Conservation (phyloP, 2,329 filamentous ascomycete species). For the Neonectria punicea region DNA sequence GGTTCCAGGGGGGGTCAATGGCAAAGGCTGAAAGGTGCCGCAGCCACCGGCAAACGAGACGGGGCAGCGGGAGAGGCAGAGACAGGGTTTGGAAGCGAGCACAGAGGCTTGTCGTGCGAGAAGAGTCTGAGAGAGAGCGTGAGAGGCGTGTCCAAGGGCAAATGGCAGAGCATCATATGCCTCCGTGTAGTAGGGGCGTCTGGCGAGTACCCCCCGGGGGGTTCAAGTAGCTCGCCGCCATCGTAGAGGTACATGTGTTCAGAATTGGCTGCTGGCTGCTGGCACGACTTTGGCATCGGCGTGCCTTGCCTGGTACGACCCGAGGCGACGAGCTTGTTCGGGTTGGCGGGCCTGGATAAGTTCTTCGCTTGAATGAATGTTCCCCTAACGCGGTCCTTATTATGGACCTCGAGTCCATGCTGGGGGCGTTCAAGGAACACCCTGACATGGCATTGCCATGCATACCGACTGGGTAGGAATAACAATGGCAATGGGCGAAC, state of each 20-base stretch:
- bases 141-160: constrained; percentile 31
- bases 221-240: constrained; percentile 9
- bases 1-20: constrained; percentile 32
- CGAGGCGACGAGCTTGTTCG: constrained; percentile 13
- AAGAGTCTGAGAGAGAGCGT: constrained; percentile 27
- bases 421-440: neutral
- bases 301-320: constrained; percentile 19
- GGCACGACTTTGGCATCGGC: constrained; percentile 6
- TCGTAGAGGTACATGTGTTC: constrained; percentile 32
- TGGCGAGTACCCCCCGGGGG: constrained; percentile 20
- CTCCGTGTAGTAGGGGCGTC: constrained; percentile 27
- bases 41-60: constrained; percentile 38
- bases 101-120: constrained; percentile 31
- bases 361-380: no score
- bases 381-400: no score
- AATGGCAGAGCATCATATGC: constrained; percentile 40
- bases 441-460: neutral
- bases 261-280: constrained; percentile 22
- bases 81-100: constrained; percentile 36
- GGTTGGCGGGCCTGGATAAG: neutral
- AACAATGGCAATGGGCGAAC: constrained; percentile 9
- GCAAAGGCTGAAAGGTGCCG: neutral
- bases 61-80: constrained; percentile 30
- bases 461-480: neutral
- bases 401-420: neutral